phyloP scores from a whole-genome alignment of 768 basidiomycete genomes.

The Sistotremastrum suecicum region DNA sequence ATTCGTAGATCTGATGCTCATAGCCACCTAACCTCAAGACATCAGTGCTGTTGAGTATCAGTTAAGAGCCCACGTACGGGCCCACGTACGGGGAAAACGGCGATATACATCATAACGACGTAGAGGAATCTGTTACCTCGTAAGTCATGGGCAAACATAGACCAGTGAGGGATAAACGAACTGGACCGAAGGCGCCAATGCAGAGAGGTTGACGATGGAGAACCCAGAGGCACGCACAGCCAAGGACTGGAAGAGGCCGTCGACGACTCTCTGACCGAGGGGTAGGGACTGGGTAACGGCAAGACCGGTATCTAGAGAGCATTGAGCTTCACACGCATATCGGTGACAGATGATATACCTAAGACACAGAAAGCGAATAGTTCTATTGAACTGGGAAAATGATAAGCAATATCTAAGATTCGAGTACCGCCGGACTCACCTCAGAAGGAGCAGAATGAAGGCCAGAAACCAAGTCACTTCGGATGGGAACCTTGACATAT shows the following conservation, averaged over 20 bases:
- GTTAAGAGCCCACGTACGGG: conserved; percentile 1
- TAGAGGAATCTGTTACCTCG: conserved; percentile 55
- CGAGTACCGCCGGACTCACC: too few relatives aligned
- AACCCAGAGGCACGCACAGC: conserved; percentile 87
- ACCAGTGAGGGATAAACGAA: conserved; percentile 19
- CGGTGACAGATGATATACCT: too few relatives aligned
- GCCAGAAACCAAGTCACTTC: conserved; percentile 80
- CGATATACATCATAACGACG: conserved; percentile 90
- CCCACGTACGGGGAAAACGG: conserved; percentile 40
- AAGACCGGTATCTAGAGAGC: conserved; percentile 53
- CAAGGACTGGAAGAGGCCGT: conserved; percentile 65
- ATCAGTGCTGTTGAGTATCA: conserved; percentile 1
- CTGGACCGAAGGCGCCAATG: conserved; percentile 85
- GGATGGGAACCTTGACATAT: conserved; percentile 74
- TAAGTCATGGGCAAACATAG: too few relatives aligned
- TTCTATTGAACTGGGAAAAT: conserved; percentile 53
- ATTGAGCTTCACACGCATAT: too few relatives aligned
- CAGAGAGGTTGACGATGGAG: conserved; percentile 48
- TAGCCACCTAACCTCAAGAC: too few relatives aligned
- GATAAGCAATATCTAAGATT: neutral
- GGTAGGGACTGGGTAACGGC: conserved; percentile 54
- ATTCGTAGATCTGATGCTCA: conserved; percentile 23
- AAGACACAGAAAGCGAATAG: conserved; percentile 84
- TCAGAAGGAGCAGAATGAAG: neutral
- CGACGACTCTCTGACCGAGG: conserved; percentile 49